These are phyloP conservation scores for Neurospora tetraspora DNA, from an alignment of 495 filamentous ascomycete species.

Conservation along the genomic window DNA sequence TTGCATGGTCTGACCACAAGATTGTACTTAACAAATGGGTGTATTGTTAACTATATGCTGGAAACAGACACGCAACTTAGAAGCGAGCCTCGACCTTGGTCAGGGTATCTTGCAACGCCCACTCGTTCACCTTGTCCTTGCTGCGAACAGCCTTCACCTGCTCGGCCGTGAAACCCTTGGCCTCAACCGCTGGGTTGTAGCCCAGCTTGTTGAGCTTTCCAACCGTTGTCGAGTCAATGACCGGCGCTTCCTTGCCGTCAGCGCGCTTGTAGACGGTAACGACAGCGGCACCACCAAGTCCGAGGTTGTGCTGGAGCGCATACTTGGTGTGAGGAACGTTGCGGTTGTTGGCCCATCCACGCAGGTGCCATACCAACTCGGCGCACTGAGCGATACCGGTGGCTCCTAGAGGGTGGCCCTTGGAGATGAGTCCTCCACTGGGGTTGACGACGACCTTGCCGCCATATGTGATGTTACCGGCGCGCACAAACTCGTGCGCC, in stretches of 20 bases:
- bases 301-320: constrained; percentile 89
- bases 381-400: constrained; percentile 92
- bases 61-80: constrained; percentile 5
- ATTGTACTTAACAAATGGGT: neutral
- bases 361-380: constrained; percentile 90
- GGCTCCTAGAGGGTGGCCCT: constrained; percentile 91
- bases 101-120: constrained; percentile 65
- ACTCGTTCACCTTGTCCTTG: constrained; percentile 54
- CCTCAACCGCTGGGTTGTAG: constrained; percentile 90
- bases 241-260: constrained; percentile 54
- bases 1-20: neutral
- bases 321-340: constrained; percentile 54
- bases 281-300: constrained; percentile 83
- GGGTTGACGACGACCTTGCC: constrained; percentile 86
- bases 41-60: neutral
- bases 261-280: constrained; percentile 85
- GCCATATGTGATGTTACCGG: constrained; percentile 86
- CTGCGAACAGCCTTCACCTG: constrained; percentile 67
- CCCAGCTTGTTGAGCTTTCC: constrained; percentile 57
- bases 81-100: constrained; percentile 52
- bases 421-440: constrained; percentile 86
- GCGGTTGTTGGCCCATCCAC: constrained; percentile 94
- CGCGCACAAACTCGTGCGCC: constrained; percentile 85
- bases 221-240: constrained; percentile 48
- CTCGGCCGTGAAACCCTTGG: constrained; percentile 68